Evolutionary conservation across 2,329 filamentous ascomycete genomes (phyloP).

Genomic region (Verticillium klebahnii): DNA sequence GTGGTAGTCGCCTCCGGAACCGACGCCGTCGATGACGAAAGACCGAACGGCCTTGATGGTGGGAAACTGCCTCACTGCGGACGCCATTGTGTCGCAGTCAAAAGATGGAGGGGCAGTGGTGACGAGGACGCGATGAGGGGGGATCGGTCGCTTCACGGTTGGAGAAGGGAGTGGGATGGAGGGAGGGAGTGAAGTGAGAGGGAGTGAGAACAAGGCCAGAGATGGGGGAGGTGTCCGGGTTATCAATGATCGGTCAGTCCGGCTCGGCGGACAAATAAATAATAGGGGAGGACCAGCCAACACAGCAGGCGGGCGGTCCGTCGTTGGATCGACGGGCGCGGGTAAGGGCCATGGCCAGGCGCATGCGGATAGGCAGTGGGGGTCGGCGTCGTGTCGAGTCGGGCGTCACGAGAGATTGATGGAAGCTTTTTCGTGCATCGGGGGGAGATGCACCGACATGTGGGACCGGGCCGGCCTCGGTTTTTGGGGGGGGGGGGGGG

Average conservation of each 20-base stretch:
- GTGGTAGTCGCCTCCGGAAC: conserved; percentile 74
- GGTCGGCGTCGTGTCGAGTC: neutral
- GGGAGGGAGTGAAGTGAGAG: neutral
- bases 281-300: neutral
- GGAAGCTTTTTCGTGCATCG: neutral
- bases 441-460: neutral
- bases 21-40: conserved; percentile 63
- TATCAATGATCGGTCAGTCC: neutral
- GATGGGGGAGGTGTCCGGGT: conserved; percentile 1
- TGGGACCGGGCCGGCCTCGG: neutral
- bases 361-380: neutral
- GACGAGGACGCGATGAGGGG: neutral
- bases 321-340: neutral
- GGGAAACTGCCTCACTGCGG: conserved; percentile 55
- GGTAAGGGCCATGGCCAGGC: neutral
- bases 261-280: neutral
- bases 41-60: conserved; percentile 72
- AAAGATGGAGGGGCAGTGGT: neutral
- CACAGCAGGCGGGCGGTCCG: neutral
- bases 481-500: neutral
- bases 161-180: neutral
- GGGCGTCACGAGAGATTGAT: neutral
- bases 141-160: neutral
- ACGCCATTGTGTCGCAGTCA: conserved; percentile 32
- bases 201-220: neutral